phyloP scores from a whole-genome alignment of 768 basidiomycete species.

The Boletus huronensis region DNA sequence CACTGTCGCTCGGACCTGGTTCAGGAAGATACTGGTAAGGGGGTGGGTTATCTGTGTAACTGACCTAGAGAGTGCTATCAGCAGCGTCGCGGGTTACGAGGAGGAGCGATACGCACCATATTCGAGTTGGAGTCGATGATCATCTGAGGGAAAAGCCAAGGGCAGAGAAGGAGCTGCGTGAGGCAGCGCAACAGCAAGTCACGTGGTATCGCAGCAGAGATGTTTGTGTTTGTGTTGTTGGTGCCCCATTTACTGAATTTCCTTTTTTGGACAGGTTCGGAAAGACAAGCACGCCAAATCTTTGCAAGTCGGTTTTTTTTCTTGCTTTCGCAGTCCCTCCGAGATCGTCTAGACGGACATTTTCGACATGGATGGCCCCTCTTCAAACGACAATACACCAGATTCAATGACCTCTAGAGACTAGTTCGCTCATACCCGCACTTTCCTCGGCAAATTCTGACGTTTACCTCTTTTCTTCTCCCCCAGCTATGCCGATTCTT shows the following conservation, averaged over 20 bases:
- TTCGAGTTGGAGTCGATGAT: constrained; percentile 24
- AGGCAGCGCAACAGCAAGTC: constrained; percentile 4
- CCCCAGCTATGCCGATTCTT: constrained; percentile 89
- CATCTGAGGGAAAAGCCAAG: constrained; percentile 13
- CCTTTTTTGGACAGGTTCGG: constrained; percentile 6
- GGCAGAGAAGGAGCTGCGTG: neutral
- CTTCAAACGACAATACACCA: constrained; percentile 22
- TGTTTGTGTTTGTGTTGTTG: constrained; percentile 19
- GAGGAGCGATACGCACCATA: constrained; percentile 20
- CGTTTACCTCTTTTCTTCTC: constrained; percentile 32
- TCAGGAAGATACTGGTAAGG: constrained; percentile 43
- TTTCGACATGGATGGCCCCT: constrained; percentile 28
- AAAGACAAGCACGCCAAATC: neutral
- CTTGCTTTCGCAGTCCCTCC: neutral
- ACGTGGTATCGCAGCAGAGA: constrained; percentile 15
- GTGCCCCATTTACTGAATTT: constrained; percentile 2
- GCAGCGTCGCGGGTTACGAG: neutral
- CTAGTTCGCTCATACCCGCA: constrained; percentile 60
- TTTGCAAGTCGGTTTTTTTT: neutral
- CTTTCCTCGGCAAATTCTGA: constrained; percentile 36
- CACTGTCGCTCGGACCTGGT: constrained; percentile 26
- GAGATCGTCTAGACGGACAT: constrained; percentile 1
- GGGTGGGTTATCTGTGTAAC: constrained; percentile 41
- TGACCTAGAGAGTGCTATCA: constrained; percentile 13
- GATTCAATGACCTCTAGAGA: constrained; percentile 80